Evolutionary conservation across 345 rosid species (phyloP), one percentile per base, ranked within the genome.

Genomic region (Viola odorata): DNA sequence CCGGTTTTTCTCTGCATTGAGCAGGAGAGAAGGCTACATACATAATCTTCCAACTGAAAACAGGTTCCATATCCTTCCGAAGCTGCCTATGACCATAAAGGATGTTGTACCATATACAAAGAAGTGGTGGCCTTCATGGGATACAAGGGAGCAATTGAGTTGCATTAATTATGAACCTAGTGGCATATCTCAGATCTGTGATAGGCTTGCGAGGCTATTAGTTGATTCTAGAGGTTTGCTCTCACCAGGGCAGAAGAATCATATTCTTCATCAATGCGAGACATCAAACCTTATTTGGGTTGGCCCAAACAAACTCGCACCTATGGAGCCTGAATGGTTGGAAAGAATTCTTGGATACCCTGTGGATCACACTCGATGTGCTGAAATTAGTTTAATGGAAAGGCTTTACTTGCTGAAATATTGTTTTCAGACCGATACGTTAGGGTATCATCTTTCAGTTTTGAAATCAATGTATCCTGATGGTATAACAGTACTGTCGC

Each of bases 111-210:
- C 95, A 1, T 75, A 73, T 50, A 56, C 75, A 42, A 85, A 80
- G 81, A 86, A 81, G 57, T 94, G 96, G 96, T 88, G 97, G 95
- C 97, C 99, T 39, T 73, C 78, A 17, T 90, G 99, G 99, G 99
- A 94, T 77, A 77, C 90, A 1, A 85, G 99, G 82, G 83, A 75
- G 74, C 83, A 86, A 53, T 44, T 94, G 68, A 86, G 64, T 64
- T 61, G 70, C 70, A 57, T 66, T 47, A 71, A 53, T 68, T 74
- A 73, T 36, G 78, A 63, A 52, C 71, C 66, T 0, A 45, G 53
- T 15, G 85, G 83, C 32, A 23, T 23, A 23, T 23, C 32, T 23
- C 32, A 23, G 32, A 23, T 23, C 32, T 23, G 32, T 68, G 85
- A 78, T 32, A 70, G 82, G 61, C 77, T 87, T 58, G 86, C 81